phyloP scores from a whole-genome alignment of 2,329 filamentous ascomycete genomes.

The Talaromyces sp. region DNA sequence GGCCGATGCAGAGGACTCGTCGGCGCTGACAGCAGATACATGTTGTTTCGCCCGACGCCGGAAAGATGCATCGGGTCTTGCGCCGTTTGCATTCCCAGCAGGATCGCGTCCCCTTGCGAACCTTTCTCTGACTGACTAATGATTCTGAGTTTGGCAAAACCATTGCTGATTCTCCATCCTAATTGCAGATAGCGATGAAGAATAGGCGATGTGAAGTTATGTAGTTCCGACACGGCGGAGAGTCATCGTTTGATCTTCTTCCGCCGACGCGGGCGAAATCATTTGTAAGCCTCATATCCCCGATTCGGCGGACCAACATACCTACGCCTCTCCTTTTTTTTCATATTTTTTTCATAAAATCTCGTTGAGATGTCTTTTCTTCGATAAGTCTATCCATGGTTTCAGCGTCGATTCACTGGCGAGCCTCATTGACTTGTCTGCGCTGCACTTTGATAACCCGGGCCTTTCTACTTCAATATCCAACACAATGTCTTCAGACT shows the following conservation, averaged over 20 bases:
- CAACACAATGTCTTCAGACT: not conserved
- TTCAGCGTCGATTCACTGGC: not conserved
- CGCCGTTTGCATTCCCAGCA: slow-evolving; percentile 27
- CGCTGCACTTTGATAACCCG: not conserved
- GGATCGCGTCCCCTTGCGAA: slow-evolving; percentile 20
- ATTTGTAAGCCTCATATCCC: not conserved
- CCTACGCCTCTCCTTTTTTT: not conserved
- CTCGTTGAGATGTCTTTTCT: not conserved
- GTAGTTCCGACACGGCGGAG: slow-evolving; percentile 5
- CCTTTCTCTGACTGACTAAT: not conserved
- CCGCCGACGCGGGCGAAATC: slow-evolving; percentile 3
- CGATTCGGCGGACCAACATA: slow-evolving; percentile 1
- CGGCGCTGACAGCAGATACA: slow-evolving; percentile 22
- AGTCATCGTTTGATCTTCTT: not conserved
- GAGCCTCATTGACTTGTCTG: not conserved
- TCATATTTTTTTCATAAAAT: not conserved
- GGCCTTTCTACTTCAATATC: not conserved
- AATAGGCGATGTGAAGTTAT: not conserved
- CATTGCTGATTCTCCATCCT: not conserved
- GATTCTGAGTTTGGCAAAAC: not conserved
- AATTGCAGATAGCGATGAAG: not conserved
- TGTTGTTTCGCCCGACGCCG: slow-evolving; percentile 10
- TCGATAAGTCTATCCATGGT: not conserved
- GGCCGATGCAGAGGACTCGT: slow-evolving; percentile 17
- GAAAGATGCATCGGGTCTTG: slow-evolving; percentile 21